These are phyloP conservation scores for Aspergillus fischeri DNA, from an alignment of 2,329 filamentous ascomycete species.

Conservation along the genomic window DNA sequence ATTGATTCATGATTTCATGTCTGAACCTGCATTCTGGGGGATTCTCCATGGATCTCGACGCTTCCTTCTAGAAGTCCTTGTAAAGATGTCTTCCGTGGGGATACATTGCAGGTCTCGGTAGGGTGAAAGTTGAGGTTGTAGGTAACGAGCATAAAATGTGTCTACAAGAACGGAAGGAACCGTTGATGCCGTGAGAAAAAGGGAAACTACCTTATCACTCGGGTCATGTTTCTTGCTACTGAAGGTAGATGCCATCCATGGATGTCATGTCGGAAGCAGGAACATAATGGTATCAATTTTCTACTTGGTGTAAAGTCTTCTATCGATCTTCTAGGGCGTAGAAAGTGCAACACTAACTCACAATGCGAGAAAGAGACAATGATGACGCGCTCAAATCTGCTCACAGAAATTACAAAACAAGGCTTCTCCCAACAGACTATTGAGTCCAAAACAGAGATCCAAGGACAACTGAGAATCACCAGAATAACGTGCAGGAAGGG, in stretches of 20 bases:
- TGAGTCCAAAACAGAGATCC: neutral
- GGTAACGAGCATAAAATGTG: neutral
- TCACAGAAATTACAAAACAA: neutral
- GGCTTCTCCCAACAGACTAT: neutral
- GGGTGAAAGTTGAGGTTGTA: neutral
- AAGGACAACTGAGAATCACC: neutral
- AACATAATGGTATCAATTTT: constrained; percentile 20
- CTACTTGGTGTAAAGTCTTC: constrained; percentile 17
- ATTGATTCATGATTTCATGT: neutral
- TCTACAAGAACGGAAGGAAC: neutral
- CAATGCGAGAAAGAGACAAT: neutral
- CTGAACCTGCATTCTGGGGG: neutral
- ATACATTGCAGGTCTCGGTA: neutral
- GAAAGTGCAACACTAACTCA: neutral
- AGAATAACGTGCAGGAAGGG: neutral
- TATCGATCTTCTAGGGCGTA: constrained; percentile 18
- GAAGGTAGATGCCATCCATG: neutral
- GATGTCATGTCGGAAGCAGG: neutral
- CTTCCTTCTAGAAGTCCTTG: neutral
- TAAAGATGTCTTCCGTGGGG: neutral
- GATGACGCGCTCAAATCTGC: neutral
- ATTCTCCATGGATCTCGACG: neutral
- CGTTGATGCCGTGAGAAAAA: neutral
- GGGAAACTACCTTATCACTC: neutral
- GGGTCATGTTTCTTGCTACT: neutral